These are phyloP conservation scores for Wickerhamiella qilinensis DNA, from an alignment of 805 yeast species.

Conservation along the genomic window DNA sequence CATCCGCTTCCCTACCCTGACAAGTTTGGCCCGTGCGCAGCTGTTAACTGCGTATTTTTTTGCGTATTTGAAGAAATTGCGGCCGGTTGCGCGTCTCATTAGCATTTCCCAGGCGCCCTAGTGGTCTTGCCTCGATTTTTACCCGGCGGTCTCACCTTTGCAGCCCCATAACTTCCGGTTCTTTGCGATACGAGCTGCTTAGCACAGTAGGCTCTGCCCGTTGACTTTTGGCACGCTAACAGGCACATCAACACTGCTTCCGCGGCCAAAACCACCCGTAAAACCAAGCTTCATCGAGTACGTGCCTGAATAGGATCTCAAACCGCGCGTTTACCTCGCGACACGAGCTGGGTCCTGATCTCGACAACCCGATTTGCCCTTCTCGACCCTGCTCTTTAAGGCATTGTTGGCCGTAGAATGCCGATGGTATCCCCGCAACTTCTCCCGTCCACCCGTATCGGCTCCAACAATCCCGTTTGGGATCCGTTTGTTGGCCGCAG, in stretches of 20 bases:
- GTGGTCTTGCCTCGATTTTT: neutral
- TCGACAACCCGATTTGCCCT: neutral
- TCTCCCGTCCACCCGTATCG: neutral
- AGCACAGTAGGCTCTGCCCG: too few species aligned
- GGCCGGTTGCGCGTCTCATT: neutral
- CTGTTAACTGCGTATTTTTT: too few species aligned
- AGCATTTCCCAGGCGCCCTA: neutral
- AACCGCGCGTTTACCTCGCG: neutral
- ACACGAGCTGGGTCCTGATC: neutral
- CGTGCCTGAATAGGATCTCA: too few species aligned
- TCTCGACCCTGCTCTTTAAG: neutral
- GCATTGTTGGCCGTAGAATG: neutral
- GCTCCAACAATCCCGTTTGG: neutral
- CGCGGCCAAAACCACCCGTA: too few species aligned
- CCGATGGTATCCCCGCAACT: conserved; percentile 1
- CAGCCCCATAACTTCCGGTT: neutral
- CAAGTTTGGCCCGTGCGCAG: too few species aligned
- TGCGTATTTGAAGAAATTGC: neutral
- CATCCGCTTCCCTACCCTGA: neutral
- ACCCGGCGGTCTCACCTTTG: neutral
- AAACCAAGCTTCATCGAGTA: too few species aligned
- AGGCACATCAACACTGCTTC: too few species aligned
- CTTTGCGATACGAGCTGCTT: neutral
- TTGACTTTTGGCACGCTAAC: too few species aligned
- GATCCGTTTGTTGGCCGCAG: neutral